Percentiles rank a stretch among this genome's conserved stretches.
These are phyloP conservation scores for Nicotiana benthamiana DNA, from an alignment of 257 asterid genomes.

Conservation along the genomic window DNA sequence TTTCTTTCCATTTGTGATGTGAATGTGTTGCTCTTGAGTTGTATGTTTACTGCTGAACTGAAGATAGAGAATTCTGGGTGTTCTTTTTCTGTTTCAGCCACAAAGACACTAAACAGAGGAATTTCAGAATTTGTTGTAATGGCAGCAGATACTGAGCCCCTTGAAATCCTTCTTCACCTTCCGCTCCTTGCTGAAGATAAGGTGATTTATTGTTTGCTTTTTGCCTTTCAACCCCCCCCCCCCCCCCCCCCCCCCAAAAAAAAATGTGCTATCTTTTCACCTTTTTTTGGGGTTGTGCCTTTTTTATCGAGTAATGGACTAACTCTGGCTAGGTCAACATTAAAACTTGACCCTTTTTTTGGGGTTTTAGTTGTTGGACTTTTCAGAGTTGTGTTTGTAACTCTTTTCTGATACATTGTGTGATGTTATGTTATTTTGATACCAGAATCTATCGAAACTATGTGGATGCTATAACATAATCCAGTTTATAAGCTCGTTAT, in stretches of 20 bases:
- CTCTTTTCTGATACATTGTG: background rate
- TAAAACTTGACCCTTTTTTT: too few relatives aligned
- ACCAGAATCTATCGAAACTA: background rate
- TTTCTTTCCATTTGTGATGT: background rate
- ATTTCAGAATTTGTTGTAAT: constrained; percentile 85
- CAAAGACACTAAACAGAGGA: constrained; percentile 90
- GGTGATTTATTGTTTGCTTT: constrained; percentile 28
- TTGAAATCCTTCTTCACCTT: constrained; percentile 89
- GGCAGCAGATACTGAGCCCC: constrained; percentile 98
- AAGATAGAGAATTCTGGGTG: background rate
- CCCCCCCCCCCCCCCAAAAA: too few relatives aligned
- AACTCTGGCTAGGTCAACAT: too few relatives aligned
- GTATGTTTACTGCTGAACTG: background rate
- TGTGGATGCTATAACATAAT: background rate
- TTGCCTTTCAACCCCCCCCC: background rate
- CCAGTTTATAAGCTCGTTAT: background rate
- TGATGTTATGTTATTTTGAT: background rate
- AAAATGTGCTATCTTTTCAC: background rate
- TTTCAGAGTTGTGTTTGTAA: too few relatives aligned
- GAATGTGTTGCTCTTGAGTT: background rate
- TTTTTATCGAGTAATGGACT: background rate
- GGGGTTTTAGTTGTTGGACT: too few relatives aligned
- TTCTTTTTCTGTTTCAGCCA: constrained; percentile 42
- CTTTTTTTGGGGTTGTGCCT: background rate
- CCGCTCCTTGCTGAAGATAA: constrained; percentile 95